Base-by-base conservation (phyloP, 768 basidiomycete species). In the Phlebiopsis flavidoalba region DNA sequence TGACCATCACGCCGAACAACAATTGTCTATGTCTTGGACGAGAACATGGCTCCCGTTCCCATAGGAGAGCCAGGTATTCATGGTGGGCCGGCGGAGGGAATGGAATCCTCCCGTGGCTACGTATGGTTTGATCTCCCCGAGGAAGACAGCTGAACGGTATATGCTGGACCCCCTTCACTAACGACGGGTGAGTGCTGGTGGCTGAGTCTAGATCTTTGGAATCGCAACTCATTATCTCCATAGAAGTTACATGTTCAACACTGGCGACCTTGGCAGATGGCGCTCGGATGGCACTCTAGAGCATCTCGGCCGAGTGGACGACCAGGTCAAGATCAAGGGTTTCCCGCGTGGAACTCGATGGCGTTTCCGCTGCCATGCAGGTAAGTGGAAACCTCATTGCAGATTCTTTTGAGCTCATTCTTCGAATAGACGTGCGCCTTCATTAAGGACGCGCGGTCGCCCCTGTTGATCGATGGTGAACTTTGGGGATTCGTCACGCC, bases 251-350 rank as follows among this genome's bases (percentile, higher is more conserved):
- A 87, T 87, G 84, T 86, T 84, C 68, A 84, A 85, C 63, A 87
- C 85, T 22, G 83, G 83, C 1, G 85, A 85, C 67, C 74, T 87
- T 14, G 83, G 83, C 22, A 75, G 79, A 50, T 85, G 83, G 83
- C 70, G 74, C 47, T 64, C 71, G 6, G 80, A 82, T 60, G 85
- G 85, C 1, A 76, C 76, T 21, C 70, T 87, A 21, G 82, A 85
- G 58, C 82, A 82, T 63, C 75, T 85, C 21, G 85, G 85, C 12
- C 75, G 85, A 36, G 77, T 82, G 36, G 85, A 87, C 64, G 83
- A 86, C 62, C 84, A 86, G 67, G 83, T 86, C 52, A 86, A 86
- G 69, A 75, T 86, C 66, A 84, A 84, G 74, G 85, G 84, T 4
- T 86, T 86, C 73, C n/a, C 80, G 85, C 31, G 82, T 86, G 12